Base-by-base conservation (phyloP, 331 rosid genomes). In the Pyracantha coccinea region DNA sequence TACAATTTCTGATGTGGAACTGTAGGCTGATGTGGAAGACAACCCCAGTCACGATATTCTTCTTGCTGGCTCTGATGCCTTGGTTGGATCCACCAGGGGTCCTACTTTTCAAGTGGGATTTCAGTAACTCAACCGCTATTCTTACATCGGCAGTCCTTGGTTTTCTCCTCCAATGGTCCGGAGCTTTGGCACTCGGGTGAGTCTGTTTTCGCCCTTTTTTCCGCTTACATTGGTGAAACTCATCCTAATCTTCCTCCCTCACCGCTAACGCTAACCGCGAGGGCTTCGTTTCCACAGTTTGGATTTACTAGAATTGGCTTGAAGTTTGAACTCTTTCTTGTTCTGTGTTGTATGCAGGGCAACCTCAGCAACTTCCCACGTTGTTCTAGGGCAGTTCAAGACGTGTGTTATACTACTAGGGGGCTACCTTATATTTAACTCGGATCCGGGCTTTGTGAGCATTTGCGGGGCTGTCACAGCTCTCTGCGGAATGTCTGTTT, bases 51-150 rank as follows among this genome's bases (percentile, higher is more conserved):
- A 92, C 97, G 66, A 67, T 95, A 27, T 87, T 94, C 85, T 95
- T 95, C 88, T 82, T 95, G 72, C 79, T 92, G 45, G 89, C 96
- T 57, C 79, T 92, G 84, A 95, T 95, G 99, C 99, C 99, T 1
- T 95, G 97, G 97, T 81, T 95, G 79, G 99, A 95, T 81, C 97
- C 99, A 62, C 99, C 99, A 24, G 99, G 99, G 75, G 85, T 90
- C 7, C 70, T 95, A 54, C 83, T 90, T 29, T 92, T 95, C 83
- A 78, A 85, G 28, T 94, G 99, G 99, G 73, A 94, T 84, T 65
- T 84, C 41, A 80, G 78, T 74, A 94, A 82, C 75, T 21, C 86
- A 59, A 57, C 85, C 29, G 91, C 97, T 0, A 59, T 94, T 84
- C 67, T 92, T 19, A 66, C 83, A 66, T 94, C 99, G 4, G 97